These are phyloP conservation scores for Mortierella hygrophila DNA, from an alignment of 192 early-diverging fungal species.

Conservation along the genomic window DNA sequence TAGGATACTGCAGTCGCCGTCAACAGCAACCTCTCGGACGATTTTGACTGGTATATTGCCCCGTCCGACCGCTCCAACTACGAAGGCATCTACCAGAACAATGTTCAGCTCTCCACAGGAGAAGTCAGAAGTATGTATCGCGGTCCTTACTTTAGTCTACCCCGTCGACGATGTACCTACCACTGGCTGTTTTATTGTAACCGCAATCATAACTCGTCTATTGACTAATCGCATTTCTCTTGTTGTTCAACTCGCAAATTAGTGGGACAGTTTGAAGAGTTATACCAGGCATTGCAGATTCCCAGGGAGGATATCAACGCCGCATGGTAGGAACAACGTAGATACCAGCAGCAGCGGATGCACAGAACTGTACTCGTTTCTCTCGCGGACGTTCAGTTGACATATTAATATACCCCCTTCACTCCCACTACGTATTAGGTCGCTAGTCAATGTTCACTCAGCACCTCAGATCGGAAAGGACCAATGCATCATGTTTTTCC, in stretches of 20 bases:
- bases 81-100: conserved; percentile 67
- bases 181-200: not conserved
- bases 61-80: conserved; percentile 68
- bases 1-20: conserved; percentile 34
- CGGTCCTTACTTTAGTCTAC: not conserved
- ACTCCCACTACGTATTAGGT: conserved; percentile 36
- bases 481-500: conserved; percentile 68
- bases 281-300: conserved; percentile 65
- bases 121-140: conserved; percentile 66
- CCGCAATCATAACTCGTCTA: not conserved
- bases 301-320: conserved; percentile 65
- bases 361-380: not conserved
- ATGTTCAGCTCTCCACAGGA: conserved; percentile 61
- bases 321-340: conserved; percentile 58
- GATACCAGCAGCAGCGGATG: not conserved
- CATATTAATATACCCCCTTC: not conserved
- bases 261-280: conserved; percentile 70
- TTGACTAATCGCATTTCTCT: not conserved
- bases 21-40: conserved; percentile 49
- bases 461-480: conserved; percentile 68
- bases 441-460: conserved; percentile 67
- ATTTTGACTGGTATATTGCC: conserved; percentile 78
- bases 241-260: conserved; percentile 1
- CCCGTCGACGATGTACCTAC: not conserved
- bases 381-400: not conserved